Percentiles rank a stretch among this genome's conserved stretches.
Conservation (phyloP, 352 stramenopile genomes). For the Paralagenidium karlingii region DNA sequence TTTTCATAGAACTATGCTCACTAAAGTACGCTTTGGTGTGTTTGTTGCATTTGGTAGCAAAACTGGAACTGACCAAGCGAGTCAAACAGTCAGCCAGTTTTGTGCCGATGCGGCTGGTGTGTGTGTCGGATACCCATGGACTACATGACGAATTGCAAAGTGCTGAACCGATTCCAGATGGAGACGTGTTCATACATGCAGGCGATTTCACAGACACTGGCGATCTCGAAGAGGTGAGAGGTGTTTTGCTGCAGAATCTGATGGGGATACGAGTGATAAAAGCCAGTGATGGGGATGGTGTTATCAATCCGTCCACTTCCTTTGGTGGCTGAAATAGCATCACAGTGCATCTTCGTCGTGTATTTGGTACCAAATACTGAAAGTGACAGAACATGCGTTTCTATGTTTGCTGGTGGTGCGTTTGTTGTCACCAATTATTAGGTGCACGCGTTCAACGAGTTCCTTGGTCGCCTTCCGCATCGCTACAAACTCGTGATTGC, state of each 20-base stretch:
- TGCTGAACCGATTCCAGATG: conserved; percentile 4
- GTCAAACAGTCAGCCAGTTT: too few species aligned
- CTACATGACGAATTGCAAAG: conserved; percentile 45
- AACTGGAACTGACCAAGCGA: too few species aligned
- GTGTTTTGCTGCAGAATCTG: neutral
- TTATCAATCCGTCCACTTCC: too few species aligned
- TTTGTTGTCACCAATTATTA: conserved; percentile 1
- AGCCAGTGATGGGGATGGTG: too few species aligned
- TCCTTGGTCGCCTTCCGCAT: conserved; percentile 5
- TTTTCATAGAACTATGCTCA: too few species aligned
- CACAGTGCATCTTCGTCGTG: neutral
- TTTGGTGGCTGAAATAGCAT: neutral
- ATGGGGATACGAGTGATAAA: too few species aligned
- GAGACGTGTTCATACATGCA: conserved; percentile 43
- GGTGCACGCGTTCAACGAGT: conserved; percentile 9
- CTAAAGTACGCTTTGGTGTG: too few species aligned
- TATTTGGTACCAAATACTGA: too few species aligned
- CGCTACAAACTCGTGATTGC: conserved; percentile 11
- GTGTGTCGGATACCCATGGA: conserved; percentile 74
- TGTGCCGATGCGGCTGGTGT: conserved; percentile 53
- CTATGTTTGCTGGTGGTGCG: too few species aligned
- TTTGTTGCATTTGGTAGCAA: too few species aligned
- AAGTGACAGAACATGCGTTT: too few species aligned
- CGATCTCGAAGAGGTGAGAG: conserved; percentile 8
- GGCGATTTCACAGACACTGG: conserved; percentile 42